These are phyloP conservation scores for Porphyridium purpureum DNA, from an alignment of 23 red algal species.

Conservation along the genomic window DNA sequence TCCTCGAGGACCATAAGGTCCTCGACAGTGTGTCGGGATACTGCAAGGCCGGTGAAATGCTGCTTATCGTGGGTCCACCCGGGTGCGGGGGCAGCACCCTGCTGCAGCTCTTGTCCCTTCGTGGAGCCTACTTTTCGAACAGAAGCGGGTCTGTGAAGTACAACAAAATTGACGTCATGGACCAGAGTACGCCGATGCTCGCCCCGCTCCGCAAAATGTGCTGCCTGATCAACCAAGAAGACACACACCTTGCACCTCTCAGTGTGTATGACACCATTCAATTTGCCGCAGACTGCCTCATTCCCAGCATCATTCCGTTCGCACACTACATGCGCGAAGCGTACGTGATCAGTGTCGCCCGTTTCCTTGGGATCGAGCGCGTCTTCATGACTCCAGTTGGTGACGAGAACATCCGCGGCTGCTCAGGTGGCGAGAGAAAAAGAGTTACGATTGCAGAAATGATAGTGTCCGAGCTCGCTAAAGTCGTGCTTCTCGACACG, in stretches of 20 bases:
- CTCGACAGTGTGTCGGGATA: conserved; percentile 48
- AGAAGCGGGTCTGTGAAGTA: conserved; percentile 48
- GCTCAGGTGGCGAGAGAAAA: conserved; percentile 90
- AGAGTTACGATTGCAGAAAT: conserved; percentile 84
- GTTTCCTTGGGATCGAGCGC: conserved; percentile 50
- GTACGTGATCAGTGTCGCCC: conserved; percentile 30
- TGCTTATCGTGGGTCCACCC: conserved; percentile 62
- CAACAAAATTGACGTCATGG: conserved; percentile 13
- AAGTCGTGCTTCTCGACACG: conserved; percentile 52
- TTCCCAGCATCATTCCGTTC: conserved; percentile 68
- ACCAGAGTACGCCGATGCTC: background rate
- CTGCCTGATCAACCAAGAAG: conserved; percentile 44
- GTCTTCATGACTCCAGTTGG: conserved; percentile 62
- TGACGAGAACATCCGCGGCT: conserved; percentile 52
- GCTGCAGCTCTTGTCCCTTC: conserved; percentile 27
- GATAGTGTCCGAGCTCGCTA: conserved; percentile 19
- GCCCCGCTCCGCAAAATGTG: conserved; percentile 28
- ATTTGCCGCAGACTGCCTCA: conserved; percentile 65
- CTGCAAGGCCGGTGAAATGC: conserved; percentile 48
- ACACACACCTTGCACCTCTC: conserved; percentile 53
- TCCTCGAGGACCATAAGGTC: no score
- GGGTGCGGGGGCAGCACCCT: conserved; percentile 53
- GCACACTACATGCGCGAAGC: conserved; percentile 31
- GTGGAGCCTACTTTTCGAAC: conserved; percentile 3
- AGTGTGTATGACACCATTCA: conserved; percentile 57